These are phyloP conservation scores for Mycena haematopus DNA, from an alignment of 768 basidiomycete genomes.

Conservation along the genomic window DNA sequence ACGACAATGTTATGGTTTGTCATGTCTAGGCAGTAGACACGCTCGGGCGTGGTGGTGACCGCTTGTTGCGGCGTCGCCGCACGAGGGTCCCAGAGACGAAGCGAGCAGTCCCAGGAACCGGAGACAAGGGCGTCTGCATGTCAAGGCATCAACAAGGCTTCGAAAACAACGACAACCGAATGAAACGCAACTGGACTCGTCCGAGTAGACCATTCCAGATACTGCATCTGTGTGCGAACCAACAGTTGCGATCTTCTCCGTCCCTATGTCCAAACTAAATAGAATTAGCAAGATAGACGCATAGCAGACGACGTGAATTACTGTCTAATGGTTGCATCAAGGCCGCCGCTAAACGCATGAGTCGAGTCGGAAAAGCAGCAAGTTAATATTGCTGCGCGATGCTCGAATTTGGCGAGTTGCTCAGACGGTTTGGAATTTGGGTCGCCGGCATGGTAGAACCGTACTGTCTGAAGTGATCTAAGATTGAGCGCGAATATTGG, in stretches of 20 bases:
- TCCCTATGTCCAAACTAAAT: conserved; percentile 79
- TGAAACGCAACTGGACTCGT: conserved; percentile 57
- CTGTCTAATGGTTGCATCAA: conserved; percentile 86
- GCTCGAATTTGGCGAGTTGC: conserved; percentile 82
- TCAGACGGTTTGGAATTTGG: conserved; percentile 66
- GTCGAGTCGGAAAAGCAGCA: conserved; percentile 73
- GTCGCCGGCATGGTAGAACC: conserved; percentile 63
- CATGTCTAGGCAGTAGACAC: conserved; percentile 85
- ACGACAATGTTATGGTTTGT: conserved; percentile 84
- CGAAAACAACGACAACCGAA: not conserved
- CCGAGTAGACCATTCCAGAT: conserved; percentile 75
- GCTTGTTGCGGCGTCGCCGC: conserved; percentile 61
- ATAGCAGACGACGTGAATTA: conserved; percentile 45
- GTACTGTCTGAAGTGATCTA: conserved; percentile 40
- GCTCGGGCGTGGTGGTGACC: conserved; percentile 75
- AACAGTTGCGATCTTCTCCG: conserved; percentile 73
- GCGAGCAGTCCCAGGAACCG: conserved; percentile 90
- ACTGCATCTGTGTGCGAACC: conserved; percentile 86
- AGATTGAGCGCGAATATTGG: conserved; percentile 9
- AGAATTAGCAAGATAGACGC: not conserved
- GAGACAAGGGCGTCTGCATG: conserved; percentile 73
- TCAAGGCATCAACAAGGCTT: not conserved
- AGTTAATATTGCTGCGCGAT: conserved; percentile 88
- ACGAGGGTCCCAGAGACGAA: conserved; percentile 89
- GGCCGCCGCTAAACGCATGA: conserved; percentile 83